Evolutionary conservation across 2,329 filamentous ascomycete genomes (phyloP), one percentile per base, ranked within the genome.

Genomic region (Calonectria pteridis): DNA sequence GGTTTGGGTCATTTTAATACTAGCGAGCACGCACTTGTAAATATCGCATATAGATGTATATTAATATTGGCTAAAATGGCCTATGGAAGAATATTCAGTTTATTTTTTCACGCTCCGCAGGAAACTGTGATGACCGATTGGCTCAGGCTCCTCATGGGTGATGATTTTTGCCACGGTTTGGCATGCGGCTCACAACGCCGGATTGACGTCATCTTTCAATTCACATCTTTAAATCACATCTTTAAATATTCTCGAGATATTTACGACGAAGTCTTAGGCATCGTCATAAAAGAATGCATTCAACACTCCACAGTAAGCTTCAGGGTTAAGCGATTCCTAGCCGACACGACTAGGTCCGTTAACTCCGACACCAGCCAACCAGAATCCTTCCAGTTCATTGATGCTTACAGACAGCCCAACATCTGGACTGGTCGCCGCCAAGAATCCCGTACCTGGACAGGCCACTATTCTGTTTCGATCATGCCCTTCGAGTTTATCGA

Each of bases 1-100:
- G 84, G 84, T 81, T 83, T 75, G 87, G 86, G 2, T 75, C 73
- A 10, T 78, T 83, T 73, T 80, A 69, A 49, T 43, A 28, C 1
- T 23, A 37, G 59, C 59, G n/a, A n/a, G 40, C 13, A 64, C 1
- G 26, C 59, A 49, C 33, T 43, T 14, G 13, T 31, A 46, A 63
- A 64, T 49, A 64, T 20, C n/a, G 16, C 7, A 35, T 10, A 49
- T 49, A 64, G 9, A 14, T 29, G n/a, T 49, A 7, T 11, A 59
- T 31, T 33, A 14, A 14, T 23, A 10, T 28, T 4, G 6, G 33
- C 5, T 18, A 37, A 16, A 40, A 4, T 2, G 49, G 28, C n/a
- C 2, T 20, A 53, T 28, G 7, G 20, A 9, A 9, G 35, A 62
- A 26, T 37, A 18, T 40, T 40, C 10, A 28, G 5, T 2, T 23